These are phyloP conservation scores for Chamaecrista fasciculata DNA, from an alignment of 306 rosid genomes.

Conservation along the genomic window DNA sequence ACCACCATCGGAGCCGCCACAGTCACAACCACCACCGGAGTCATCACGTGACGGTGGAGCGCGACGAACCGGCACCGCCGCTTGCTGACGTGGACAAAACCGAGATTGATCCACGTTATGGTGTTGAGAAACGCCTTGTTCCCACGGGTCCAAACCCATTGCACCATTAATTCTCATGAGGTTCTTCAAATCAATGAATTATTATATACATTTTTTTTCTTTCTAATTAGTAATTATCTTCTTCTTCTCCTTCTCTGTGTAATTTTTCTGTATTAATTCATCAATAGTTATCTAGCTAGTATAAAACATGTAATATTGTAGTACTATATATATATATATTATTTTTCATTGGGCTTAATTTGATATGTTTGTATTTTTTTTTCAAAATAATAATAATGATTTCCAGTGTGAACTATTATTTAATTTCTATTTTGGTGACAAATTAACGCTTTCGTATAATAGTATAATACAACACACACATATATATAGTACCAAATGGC, in stretches of 20 bases:
- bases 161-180: slow-evolving; percentile 72
- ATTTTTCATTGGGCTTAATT: too few species aligned
- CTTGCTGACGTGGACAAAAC: not conserved
- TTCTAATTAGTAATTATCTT: not conserved
- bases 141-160: slow-evolving; percentile 97
- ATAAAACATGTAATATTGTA: slow-evolving; percentile 22
- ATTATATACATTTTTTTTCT: not conserved
- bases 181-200: not conserved
- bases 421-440: too few species aligned
- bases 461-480: too few species aligned
- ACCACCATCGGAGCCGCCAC: not conserved
- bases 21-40: slow-evolving; percentile 24
- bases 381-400: too few species aligned
- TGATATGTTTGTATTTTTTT: too few species aligned
- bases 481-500: too few species aligned
- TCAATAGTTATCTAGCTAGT: slow-evolving; percentile 24
- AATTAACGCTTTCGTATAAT: too few species aligned
- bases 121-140: slow-evolving; percentile 72
- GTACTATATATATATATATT: not conserved
- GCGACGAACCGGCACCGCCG: not conserved
- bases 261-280: slow-evolving; percentile 29
- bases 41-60: not conserved
- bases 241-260: slow-evolving; percentile 33
- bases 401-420: too few species aligned
- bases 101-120: slow-evolving; percentile 71